Conservation (phyloP, 805 yeast species). For the Saccharomyces paradoxus region DNA sequence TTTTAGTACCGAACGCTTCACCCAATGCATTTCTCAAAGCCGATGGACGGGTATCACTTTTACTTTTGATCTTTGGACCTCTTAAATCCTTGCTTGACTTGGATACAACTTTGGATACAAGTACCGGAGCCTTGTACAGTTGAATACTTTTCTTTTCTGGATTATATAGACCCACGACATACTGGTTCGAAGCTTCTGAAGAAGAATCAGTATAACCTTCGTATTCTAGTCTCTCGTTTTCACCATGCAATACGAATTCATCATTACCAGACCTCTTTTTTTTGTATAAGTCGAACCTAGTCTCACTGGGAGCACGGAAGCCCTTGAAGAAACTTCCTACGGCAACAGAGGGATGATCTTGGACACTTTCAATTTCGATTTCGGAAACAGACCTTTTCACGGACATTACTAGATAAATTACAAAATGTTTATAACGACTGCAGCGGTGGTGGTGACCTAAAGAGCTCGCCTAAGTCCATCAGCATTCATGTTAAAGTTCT, state of each 20-base stretch:
- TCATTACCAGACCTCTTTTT: conserved; percentile 28
- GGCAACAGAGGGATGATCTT: conserved; percentile 42
- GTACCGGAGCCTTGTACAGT: conserved; percentile 53
- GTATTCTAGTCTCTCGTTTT: conserved; percentile 62
- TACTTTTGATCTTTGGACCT: conserved; percentile 59
- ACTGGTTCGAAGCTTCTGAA: conserved; percentile 36
- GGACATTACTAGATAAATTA: conserved; percentile 7
- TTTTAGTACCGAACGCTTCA: conserved; percentile 94
- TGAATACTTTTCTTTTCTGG: conserved; percentile 56
- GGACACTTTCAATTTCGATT: conserved; percentile 30
- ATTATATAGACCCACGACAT: conserved; percentile 73
- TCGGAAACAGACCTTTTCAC: conserved; percentile 12
- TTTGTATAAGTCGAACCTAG: conserved; percentile 56
- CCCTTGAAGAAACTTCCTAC: conserved; percentile 80
- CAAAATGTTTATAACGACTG: not conserved
- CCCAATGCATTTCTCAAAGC: conserved; percentile 79
- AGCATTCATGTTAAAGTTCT: not conserved
- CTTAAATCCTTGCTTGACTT: conserved; percentile 46
- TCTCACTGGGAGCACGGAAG: conserved; percentile 47
- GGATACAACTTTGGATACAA: conserved; percentile 56
- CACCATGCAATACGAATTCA: conserved; percentile 65
- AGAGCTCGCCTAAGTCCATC: not conserved
- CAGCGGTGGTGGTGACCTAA: not conserved
- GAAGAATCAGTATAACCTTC: conserved; percentile 45
- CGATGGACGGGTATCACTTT: conserved; percentile 38